Percentiles rank a stretch among this genome's conserved stretches.
Evolutionary conservation across 148 eudicot genomes (phyloP).

Genomic region (Heliamphora exappendiculata): DNA sequence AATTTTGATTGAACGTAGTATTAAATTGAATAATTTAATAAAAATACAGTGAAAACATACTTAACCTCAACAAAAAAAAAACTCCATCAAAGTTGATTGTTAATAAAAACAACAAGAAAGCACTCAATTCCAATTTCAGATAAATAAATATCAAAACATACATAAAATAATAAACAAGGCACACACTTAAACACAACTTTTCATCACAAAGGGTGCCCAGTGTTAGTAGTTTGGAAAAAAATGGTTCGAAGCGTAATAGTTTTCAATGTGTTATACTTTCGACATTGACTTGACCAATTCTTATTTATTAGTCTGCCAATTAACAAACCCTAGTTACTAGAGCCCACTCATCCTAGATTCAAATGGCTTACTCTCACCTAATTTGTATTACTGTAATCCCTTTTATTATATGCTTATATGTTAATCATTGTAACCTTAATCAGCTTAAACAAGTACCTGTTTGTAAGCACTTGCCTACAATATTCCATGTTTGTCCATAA

Average conservation of each 20-base stretch:
- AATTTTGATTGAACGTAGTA: neutral
- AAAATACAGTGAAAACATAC: neutral
- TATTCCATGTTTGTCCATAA: neutral
- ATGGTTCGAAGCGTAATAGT: neutral
- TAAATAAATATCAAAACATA: neutral
- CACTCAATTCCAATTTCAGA: neutral
- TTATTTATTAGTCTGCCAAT: neutral
- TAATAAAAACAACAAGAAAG: neutral
- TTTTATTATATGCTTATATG: neutral
- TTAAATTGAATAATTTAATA: neutral
- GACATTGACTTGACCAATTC: neutral
- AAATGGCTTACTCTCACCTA: neutral
- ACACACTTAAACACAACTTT: neutral
- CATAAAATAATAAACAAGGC: neutral
- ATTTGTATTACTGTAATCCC: neutral
- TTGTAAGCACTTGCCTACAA: neutral
- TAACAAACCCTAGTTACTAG: neutral
- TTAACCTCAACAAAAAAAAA: neutral
- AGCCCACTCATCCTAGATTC: neutral
- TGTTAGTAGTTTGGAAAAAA: neutral
- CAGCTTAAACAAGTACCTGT: neutral
- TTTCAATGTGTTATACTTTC: neutral
- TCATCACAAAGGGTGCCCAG: neutral
- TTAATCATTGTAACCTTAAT: neutral
- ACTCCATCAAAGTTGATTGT: neutral